Base-by-base conservation (phyloP, 2,329 filamentous ascomycete genomes). In the Lachnellula willkommii region DNA sequence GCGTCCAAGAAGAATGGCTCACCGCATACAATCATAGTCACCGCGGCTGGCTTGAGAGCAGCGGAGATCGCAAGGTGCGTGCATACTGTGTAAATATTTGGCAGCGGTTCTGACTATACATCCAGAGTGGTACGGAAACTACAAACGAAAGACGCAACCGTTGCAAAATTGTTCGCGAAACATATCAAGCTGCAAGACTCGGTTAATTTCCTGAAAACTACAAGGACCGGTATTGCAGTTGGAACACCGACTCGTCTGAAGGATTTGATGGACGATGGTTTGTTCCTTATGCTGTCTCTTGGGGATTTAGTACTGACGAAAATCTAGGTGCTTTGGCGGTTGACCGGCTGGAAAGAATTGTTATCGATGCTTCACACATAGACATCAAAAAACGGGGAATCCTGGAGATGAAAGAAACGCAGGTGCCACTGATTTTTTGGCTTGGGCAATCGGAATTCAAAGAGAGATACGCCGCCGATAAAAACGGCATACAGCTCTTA, bases 131-230 rank as follows among this genome's bases (percentile, higher is more conserved):
- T 95, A 60, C 82, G 90, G 48, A 84, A 85, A 62, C 93, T 94
- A 65, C 89, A 92, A 69, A 85, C 80, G 52, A 90, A 94, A 70
- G 84, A 90, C 8, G 84, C 81, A 50, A 80, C 83, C 47, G 85
- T 99, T 1, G 88, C 89, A 2, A 99, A 99, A 72, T 77, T 99
- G 69, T 99, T 99, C 72, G 93, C 94, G 35, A 99, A 99, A 72
- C 94, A 99, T 71, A 95, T 99, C 77, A 99, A 99, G 74, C 74
- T 99, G 11, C 83, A 89, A 52, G 93, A 97, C 66, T 89, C 92
- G 36, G 83, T 92, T 52, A 79, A 87, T 57, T 89, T 88, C 68
- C 82, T 95, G 43, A 80, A 88, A 66, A 79, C 74, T 53, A 77
- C 74, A 63, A 85, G 86, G 59, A 89, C 91, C 12, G 90, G 90